Base-by-base conservation (phyloP, 2,329 filamentous ascomycete genomes). In the Trichophyton benhamiae region DNA sequence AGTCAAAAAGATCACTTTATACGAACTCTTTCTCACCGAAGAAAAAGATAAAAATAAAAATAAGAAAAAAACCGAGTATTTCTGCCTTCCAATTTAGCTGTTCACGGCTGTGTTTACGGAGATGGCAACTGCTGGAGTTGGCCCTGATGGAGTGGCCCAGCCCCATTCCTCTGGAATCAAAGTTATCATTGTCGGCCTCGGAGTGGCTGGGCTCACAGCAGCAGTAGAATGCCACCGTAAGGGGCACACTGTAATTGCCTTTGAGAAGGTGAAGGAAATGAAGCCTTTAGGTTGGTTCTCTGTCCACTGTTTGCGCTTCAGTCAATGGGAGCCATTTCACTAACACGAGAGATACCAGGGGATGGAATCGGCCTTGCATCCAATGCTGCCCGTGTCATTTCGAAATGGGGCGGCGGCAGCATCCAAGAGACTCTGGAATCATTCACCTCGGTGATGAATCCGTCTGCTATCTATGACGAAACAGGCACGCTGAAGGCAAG, bases 181-280 rank as follows among this genome's bases (percentile, higher is more conserved):
- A 13, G 49, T 64, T 42, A 64, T 64, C 30, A 46, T 64, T 13
- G 62, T 65, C 41, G 63, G 63, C 15, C 30, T 63, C 9, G 61
- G 63, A 3, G 41, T 63, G 11, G 63, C 46, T 9, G 63, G 63
- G 11, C 36, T 63, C 8, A 57, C 57, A 30, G 49, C 63, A 20
- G 63, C 63, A 3, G 61, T 64, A 36, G 63, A 64, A 59, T 63
- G 63, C 33, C 59, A 63, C 41, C 52, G 61, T 15, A 64, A 61
- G 30, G 63, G 63, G 4, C 61, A 63, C 49, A 49, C 30, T 20
- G 63, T 64, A 3, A 41, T 57, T 33, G 57, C 63, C 6, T 59
- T 52, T 44, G 63, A 64, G 44, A 63, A 60, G 42, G 52, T 48
- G 17, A 30, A 49, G 13, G 27, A 59, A 36, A 36, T 65, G 25